Conservation (phyloP, 2,329 filamentous ascomycete species). For the Alternaria triticimaculans region DNA sequence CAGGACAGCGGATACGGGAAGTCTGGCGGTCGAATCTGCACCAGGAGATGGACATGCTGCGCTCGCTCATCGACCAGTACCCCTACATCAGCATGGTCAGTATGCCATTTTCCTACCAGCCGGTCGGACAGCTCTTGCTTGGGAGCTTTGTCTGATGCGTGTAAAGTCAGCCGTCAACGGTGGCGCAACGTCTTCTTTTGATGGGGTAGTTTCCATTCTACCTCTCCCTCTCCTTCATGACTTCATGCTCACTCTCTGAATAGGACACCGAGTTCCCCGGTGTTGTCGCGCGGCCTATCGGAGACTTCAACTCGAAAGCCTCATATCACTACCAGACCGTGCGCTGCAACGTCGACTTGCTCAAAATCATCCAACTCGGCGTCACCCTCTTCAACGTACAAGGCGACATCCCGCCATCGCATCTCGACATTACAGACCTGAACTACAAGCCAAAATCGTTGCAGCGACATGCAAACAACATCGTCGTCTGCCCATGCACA, state of each 20-base stretch:
- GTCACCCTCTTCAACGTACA: conserved; percentile 92
- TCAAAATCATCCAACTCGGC: conserved; percentile 97
- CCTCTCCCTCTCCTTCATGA: neutral
- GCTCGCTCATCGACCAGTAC: conserved; percentile 86
- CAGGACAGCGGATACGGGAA: conserved; percentile 82
- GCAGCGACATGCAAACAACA: conserved; percentile 59
- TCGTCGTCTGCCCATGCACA: conserved; percentile 77
- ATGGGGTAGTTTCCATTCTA: conserved; percentile 17
- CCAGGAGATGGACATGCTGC: conserved; percentile 85
- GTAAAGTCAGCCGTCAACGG: conserved; percentile 15
- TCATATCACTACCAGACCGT: conserved; percentile 99
- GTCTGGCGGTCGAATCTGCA: conserved; percentile 94
- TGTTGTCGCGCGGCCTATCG: conserved; percentile 93
- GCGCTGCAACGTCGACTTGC: conserved; percentile 93
- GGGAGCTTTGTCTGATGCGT: conserved; percentile 16
- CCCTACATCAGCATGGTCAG: conserved; percentile 97
- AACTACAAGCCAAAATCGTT: conserved; percentile 52
- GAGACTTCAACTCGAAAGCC: conserved; percentile 90
- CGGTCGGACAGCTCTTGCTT: conserved; percentile 3
- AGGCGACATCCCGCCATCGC: conserved; percentile 81
- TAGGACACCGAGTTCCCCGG: conserved; percentile 99
- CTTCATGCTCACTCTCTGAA: conserved; percentile 21
- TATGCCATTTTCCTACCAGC: conserved; percentile 14
- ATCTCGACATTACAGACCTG: conserved; percentile 60
- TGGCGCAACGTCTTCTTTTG: neutral